phyloP scores from a whole-genome alignment of 805 yeast species.

The Hanseniaspora lachancei region DNA sequence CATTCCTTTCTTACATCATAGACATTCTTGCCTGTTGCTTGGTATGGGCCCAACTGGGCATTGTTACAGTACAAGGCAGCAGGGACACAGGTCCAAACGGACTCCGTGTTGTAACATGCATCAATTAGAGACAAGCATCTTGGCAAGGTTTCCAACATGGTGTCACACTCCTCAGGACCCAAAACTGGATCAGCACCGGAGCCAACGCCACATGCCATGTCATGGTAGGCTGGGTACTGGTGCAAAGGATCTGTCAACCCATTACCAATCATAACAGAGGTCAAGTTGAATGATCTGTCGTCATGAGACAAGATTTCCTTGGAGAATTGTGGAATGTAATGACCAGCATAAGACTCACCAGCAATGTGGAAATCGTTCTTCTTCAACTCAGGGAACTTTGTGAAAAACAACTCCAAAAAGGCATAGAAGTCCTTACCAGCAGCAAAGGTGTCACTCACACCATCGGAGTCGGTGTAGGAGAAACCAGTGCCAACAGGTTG shows the following conservation, averaged over 20 bases:
- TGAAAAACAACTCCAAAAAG: conserved; percentile 65
- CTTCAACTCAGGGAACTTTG: conserved; percentile 49
- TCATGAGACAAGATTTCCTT: conserved; percentile 56
- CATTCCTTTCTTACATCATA: conserved; percentile 80
- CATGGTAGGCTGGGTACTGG: conserved; percentile 67
- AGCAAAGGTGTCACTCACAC: conserved; percentile 57
- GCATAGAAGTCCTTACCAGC: conserved; percentile 78
- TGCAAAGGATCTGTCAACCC: conserved; percentile 78
- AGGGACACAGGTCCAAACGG: conserved; percentile 78
- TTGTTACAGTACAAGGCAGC: conserved; percentile 84
- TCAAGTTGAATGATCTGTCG: conserved; percentile 49
- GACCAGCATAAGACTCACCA: conserved; percentile 91
- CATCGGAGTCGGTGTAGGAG: conserved; percentile 5
- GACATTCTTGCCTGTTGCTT: conserved; percentile 75
- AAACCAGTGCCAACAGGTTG: conserved; percentile 14
- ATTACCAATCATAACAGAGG: conserved; percentile 77
- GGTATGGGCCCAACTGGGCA: conserved; percentile 68
- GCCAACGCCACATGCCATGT: conserved; percentile 93
- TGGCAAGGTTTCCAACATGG: conserved; percentile 53
- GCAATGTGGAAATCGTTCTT: conserved; percentile 61
- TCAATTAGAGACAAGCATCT: conserved; percentile 67
- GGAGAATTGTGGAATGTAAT: conserved; percentile 84
- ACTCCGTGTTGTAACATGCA: conserved; percentile 61
- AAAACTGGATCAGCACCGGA: conserved; percentile 61
- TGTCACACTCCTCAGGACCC: conserved; percentile 64